Evolutionary conservation across 2,329 filamentous ascomycete species (phyloP).

Genomic region (Cordyceps cicadae): DNA sequence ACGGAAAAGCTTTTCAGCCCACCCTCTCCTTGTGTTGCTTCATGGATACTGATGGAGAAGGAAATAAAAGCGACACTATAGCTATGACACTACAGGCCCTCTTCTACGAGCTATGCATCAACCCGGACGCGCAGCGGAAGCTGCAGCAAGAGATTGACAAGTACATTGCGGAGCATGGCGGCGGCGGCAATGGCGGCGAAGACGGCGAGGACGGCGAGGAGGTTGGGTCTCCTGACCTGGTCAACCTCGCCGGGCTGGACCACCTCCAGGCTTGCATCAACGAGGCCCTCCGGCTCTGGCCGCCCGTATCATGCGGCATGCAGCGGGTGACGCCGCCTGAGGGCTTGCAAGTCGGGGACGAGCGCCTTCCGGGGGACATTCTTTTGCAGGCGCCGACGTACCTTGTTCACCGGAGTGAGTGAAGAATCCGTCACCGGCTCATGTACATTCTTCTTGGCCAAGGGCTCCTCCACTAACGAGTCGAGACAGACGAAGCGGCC

Average conservation of each 20-base stretch:
- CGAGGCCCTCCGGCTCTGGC: constrained; percentile 31
- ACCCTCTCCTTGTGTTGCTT: neutral
- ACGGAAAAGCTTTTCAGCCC: too few species aligned
- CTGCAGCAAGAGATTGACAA: constrained; percentile 30
- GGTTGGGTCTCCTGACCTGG: constrained; percentile 10
- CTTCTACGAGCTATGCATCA: constrained; percentile 28
- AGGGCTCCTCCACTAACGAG: neutral
- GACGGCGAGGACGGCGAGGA: too few species aligned
- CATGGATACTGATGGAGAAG: neutral
- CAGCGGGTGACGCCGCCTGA: too few species aligned
- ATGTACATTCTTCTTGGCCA: too few species aligned
- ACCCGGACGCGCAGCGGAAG: constrained; percentile 29
- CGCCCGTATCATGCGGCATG: constrained; percentile 18
- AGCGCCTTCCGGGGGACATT: too few species aligned
- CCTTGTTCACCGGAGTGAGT: too few species aligned
- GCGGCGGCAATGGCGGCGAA: neutral
- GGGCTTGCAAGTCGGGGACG: too few species aligned
- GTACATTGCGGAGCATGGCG: constrained; percentile 12
- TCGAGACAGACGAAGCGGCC: constrained; percentile 13
- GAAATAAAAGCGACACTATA: constrained; percentile 25
- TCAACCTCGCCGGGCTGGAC: constrained; percentile 17
- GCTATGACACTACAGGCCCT: constrained; percentile 25
- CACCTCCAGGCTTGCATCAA: constrained; percentile 31
- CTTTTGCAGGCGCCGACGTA: too few species aligned
- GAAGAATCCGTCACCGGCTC: too few species aligned